phyloP scores from a whole-genome alignment of 2,329 filamentous ascomycete genomes.

The Mycocentrospora acerina region DNA sequence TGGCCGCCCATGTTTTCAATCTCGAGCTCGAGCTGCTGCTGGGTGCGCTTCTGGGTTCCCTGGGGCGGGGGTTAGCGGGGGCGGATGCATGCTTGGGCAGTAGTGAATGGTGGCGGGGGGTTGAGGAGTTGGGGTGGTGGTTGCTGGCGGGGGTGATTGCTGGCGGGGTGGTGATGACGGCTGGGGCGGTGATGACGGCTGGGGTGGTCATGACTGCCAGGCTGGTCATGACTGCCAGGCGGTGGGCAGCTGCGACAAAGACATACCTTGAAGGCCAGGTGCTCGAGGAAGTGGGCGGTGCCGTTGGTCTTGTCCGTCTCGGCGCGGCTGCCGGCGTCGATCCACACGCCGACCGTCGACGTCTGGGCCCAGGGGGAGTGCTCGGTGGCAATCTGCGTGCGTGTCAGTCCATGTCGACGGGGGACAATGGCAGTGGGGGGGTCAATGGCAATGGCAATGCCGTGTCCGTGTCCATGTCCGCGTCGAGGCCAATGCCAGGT shows the following conservation, averaged over 20 bases:
- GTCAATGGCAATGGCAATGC: too few species aligned
- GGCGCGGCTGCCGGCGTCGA: conserved; percentile 96
- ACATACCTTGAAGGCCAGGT: conserved; percentile 96
- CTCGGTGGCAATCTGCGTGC: conserved; percentile 84
- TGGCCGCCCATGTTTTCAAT: conserved; percentile 99
- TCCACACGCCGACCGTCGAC: conserved; percentile 98
- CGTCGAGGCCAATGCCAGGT: too few species aligned
- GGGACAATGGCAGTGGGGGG: conserved; percentile 36
- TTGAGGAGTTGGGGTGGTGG: too few species aligned
- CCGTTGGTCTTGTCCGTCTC: conserved; percentile 99
- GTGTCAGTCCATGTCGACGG: too few species aligned
- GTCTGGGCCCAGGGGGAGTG: conserved; percentile 98
- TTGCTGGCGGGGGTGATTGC: too few species aligned
- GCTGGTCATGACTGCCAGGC: too few species aligned
- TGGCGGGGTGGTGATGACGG: too few species aligned
- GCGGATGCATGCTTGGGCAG: too few species aligned
- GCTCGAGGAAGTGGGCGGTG: conserved; percentile 99
- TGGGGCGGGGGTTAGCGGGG: conserved; percentile 43
- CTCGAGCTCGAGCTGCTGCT: conserved; percentile 97
- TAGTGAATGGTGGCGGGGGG: too few species aligned
- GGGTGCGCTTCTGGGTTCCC: conserved; percentile 91
- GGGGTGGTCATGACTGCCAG: too few species aligned
- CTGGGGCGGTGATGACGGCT: too few species aligned
- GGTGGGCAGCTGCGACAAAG: neutral
- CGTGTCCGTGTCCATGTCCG: too few species aligned